Conservation (phyloP, 2,329 filamentous ascomycete species). For the Colletotrichum simmondsii region DNA sequence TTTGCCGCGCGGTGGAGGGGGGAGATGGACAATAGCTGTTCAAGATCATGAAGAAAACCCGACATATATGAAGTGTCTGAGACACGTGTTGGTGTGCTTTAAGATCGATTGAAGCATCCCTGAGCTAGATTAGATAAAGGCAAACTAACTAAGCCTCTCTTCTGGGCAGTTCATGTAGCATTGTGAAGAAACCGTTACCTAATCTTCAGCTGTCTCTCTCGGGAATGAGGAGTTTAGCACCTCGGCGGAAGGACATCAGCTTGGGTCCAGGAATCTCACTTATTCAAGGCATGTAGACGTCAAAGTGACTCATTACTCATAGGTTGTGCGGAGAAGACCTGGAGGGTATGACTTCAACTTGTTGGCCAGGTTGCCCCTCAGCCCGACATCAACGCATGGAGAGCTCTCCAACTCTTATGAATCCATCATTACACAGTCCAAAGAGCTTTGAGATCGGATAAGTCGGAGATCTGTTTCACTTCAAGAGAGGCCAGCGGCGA, state of each 20-base stretch:
- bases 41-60: not conserved
- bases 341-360: not conserved
- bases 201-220: not conserved
- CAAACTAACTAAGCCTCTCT: not conserved
- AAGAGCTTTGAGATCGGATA: not conserved
- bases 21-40: constrained; percentile 17
- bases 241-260: too few relatives aligned
- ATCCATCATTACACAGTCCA: not conserved
- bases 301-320: too few relatives aligned
- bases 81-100: too few relatives aligned
- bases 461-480: not conserved
- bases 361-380: not conserved
- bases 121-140: not conserved
- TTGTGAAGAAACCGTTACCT: too few relatives aligned
- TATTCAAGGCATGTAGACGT: not conserved
- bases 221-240: not conserved
- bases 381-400: not conserved
- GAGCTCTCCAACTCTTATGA: not conserved
- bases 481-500: not conserved
- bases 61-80: not conserved
- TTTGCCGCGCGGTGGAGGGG: constrained; percentile 50
- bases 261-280: too few relatives aligned
- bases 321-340: too few relatives aligned
- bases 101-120: too few relatives aligned
- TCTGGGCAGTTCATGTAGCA: not conserved